Percentiles rank a stretch among this genome's conserved stretches.
These are phyloP conservation scores for Nakazawaea wyomingensis DNA, from an alignment of 805 yeast species.

Conservation along the genomic window DNA sequence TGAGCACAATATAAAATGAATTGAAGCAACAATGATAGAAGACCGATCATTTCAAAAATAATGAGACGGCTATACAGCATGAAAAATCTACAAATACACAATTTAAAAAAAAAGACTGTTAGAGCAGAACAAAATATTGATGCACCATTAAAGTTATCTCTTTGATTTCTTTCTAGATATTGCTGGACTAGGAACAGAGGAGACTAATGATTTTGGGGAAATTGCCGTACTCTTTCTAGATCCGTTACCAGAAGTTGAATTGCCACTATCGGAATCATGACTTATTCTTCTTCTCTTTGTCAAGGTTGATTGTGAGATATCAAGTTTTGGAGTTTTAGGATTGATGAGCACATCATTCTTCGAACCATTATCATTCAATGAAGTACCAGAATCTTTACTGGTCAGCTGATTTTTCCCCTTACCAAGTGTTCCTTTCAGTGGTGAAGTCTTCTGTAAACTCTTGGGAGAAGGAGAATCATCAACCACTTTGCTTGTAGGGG, in stretches of 20 bases:
- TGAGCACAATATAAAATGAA: too few species aligned
- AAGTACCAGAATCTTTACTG: background rate
- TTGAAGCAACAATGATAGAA: too few species aligned
- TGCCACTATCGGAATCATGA: slow-evolving; percentile 3
- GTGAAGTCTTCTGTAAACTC: background rate
- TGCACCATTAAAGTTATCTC: too few species aligned
- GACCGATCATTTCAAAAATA: too few species aligned
- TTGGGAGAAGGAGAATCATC: slow-evolving; percentile 7
- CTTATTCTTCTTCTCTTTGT: slow-evolving; percentile 28
- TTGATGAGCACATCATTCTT: slow-evolving; percentile 14
- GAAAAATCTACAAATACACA: too few species aligned
- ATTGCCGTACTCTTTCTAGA: slow-evolving; percentile 7
- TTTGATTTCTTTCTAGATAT: slow-evolving; percentile 5
- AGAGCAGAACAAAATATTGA: too few species aligned
- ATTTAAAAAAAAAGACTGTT: background rate
- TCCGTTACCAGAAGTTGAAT: background rate
- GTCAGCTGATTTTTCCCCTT: background rate
- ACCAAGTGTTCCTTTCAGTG: background rate
- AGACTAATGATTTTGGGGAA: slow-evolving; percentile 9
- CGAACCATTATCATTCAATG: slow-evolving; percentile 7
- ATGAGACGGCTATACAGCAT: too few species aligned
- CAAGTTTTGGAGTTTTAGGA: slow-evolving; percentile 21
- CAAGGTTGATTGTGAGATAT: slow-evolving; percentile 28
- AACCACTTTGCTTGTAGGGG: slow-evolving; percentile 9
- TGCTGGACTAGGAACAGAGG: slow-evolving; percentile 5